A percentile compares a stretch with the other conserved stretches of the same genome.
These are phyloP conservation scores for Rhynchospora breviuscula DNA, from an alignment of 176 grass and related monocot species.

Conservation along the genomic window DNA sequence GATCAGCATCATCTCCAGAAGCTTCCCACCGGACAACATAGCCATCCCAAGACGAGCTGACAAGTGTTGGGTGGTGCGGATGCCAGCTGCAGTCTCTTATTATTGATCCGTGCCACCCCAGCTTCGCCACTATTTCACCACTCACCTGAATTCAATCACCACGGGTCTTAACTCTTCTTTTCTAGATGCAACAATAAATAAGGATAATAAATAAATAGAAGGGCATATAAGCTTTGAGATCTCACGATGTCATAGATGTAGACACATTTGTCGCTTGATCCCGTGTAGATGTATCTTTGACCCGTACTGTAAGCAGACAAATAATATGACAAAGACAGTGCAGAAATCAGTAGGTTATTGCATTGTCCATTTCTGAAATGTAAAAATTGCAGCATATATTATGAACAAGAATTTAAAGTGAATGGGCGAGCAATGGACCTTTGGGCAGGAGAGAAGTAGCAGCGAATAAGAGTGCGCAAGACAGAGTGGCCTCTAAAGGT, in stretches of 20 bases:
- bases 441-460: constrained; percentile 85
- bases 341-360: not conserved
- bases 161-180: not conserved
- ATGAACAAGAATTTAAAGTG: not conserved
- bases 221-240: constrained; percentile 9
- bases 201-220: not conserved
- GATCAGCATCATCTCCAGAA: constrained; percentile 28
- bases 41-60: constrained; percentile 86
- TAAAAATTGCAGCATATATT: not conserved
- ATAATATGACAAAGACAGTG: not conserved
- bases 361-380: constrained; percentile 1
- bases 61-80: constrained; percentile 45
- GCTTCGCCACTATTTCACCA: constrained; percentile 40
- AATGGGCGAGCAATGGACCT: constrained; percentile 29
- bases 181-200: constrained; percentile 9
- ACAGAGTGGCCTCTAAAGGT: constrained; percentile 95
- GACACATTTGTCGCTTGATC: constrained; percentile 67
- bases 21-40: constrained; percentile 67
- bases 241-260: constrained; percentile 93
- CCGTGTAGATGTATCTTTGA: constrained; percentile 95
- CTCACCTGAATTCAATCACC: constrained; percentile 39
- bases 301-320: constrained; percentile 55
- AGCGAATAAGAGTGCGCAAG: constrained; percentile 75
- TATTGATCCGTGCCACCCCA: constrained; percentile 50
- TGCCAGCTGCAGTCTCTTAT: constrained; percentile 97